phyloP scores from a whole-genome alignment of 805 yeast species.

The Candida xiaguanensis region DNA sequence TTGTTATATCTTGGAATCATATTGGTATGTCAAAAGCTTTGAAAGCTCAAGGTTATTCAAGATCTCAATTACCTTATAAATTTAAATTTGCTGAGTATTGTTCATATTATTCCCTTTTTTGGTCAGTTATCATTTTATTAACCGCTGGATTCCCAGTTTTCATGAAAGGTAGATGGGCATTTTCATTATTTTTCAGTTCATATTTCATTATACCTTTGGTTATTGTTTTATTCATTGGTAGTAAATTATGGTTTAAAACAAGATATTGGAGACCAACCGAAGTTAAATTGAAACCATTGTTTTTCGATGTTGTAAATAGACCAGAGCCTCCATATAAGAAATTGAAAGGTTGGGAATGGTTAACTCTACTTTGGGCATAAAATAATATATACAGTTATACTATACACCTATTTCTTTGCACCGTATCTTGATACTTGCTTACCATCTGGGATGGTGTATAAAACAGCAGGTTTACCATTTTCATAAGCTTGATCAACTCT shows the following conservation, averaged over 20 bases:
- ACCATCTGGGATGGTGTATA: slow-evolving; percentile 96
- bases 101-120: slow-evolving; percentile 50
- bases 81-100: slow-evolving; percentile 73
- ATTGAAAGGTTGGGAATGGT: slow-evolving; percentile 18
- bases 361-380: slow-evolving; percentile 13
- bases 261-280: slow-evolving; percentile 48
- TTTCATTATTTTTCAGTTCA: slow-evolving; percentile 55
- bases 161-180: slow-evolving; percentile 74
- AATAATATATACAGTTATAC: neutral
- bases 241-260: slow-evolving; percentile 52
- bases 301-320: slow-evolving; percentile 21
- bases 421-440: slow-evolving; percentile 45
- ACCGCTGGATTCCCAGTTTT: slow-evolving; percentile 73
- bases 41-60: slow-evolving; percentile 61
- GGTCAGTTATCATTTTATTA: slow-evolving; percentile 53
- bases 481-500: slow-evolving; percentile 63
- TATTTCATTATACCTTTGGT: slow-evolving; percentile 6
- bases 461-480: slow-evolving; percentile 63
- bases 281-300: slow-evolving; percentile 45
- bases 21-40: slow-evolving; percentile 62
- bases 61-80: slow-evolving; percentile 49
- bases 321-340: slow-evolving; percentile 26
- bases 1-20: slow-evolving; percentile 63
- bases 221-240: slow-evolving; percentile 44
- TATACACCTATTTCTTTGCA: slow-evolving; percentile 26